Evolutionary conservation across 129 eudicot species (phyloP).

Genomic region (Logfia minima): DNA sequence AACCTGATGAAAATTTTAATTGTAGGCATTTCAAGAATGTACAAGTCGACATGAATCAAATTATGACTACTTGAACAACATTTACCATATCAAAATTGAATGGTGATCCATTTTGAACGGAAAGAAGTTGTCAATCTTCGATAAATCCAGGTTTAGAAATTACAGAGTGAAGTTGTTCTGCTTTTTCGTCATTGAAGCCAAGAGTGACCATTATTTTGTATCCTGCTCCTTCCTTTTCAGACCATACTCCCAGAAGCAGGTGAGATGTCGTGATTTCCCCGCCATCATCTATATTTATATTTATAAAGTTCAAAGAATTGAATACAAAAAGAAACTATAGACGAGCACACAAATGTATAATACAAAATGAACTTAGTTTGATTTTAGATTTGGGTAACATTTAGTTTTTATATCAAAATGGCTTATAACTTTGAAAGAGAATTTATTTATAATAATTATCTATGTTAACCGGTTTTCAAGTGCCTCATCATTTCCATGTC

Average conservation of each 20-base stretch:
- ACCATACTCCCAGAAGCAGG: slow-evolving; percentile 77
- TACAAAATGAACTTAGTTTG: neutral
- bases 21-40: slow-evolving; percentile 12
- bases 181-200: slow-evolving; percentile 59
- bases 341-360: neutral
- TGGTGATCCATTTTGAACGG: slow-evolving; percentile 12
- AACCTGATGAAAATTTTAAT: slow-evolving; percentile 15
- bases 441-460: neutral
- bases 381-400: too few species aligned
- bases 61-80: slow-evolving; percentile 21
- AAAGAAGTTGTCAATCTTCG: slow-evolving; percentile 40
- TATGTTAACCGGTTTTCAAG: neutral
- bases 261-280: slow-evolving; percentile 67
- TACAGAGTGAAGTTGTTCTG: slow-evolving; percentile 47
- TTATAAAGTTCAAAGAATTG: neutral
- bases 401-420: neutral
- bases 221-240: slow-evolving; percentile 62
- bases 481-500: neutral
- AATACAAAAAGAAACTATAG: neutral
- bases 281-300: slow-evolving; percentile 46
- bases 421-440: neutral
- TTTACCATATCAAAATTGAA: slow-evolving; percentile 24
- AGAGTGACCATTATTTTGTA: slow-evolving; percentile 60
- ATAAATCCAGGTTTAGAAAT: slow-evolving; percentile 56
- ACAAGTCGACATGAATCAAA: slow-evolving; percentile 12